Evolutionary conservation across 805 yeast genomes (phyloP), one percentile per base, ranked within the genome.

Genomic region (Teunomyces atbi): DNA sequence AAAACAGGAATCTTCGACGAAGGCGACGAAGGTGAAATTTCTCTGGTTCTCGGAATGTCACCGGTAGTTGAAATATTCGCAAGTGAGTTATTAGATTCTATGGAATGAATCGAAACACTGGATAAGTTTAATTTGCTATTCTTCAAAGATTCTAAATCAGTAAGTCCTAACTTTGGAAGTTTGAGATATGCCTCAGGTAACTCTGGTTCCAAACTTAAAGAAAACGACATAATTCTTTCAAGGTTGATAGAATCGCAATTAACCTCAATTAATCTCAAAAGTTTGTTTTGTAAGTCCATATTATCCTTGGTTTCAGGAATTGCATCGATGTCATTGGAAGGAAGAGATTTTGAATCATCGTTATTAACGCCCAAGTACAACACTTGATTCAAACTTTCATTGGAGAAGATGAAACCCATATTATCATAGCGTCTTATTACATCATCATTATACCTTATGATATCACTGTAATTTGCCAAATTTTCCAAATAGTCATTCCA

Each of bases 401-500:
- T 73, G 15, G 74, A 68, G 45, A 73, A 69, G 1, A 69, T 68
- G 49, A 71, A 69, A 2, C 75, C 73, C 73, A 68, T 68, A 30
- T 58, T 57, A 42, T 69, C 73, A 43, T 71, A 72, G 21, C 72
- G 54, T 44, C 65, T 57, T 48, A 73, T 60, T 4, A 72, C 70
- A 46, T 69, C 71, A 37, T 67, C 69, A 51, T 73, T 72, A 47
- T 68, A 71, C 36, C 60, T 57, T 34, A 73, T 69, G 21, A 70
- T 60, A 20, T 66, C 68, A 10, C 66, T 67, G 29, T 70, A 69
- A 53, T 82, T 77, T 15, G 69, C 59, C 32, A 82, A 73, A 40
- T 71, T 71, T 15, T 67, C 64, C 38, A 85, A 64, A 61, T 86
- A 88, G 35, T 81, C 87, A 52, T 83, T 80, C 98, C 98, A 92